Evolutionary conservation across 768 basidiomycete species (phyloP), one percentile per base, ranked within the genome.

Genomic region (Lentinula aciculospora): DNA sequence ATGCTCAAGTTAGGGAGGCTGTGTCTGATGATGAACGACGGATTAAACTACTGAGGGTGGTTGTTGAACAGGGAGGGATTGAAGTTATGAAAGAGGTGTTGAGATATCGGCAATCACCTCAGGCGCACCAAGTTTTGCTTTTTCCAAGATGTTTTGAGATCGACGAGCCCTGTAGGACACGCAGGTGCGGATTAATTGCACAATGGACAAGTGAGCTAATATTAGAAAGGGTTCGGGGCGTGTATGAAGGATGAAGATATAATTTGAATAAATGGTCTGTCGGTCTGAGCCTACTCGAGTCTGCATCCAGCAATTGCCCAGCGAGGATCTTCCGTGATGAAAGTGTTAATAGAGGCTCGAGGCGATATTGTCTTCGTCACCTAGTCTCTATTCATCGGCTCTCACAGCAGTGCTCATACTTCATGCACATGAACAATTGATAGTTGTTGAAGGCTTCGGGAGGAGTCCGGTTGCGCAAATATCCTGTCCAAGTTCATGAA

Each of bases 61-160:
- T 90, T 12, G 69, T 84, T 0, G 69, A 65, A 15, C 83, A 82
- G 63, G 85, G 84, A 0, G 69, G 70, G 13, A 63, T 63, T 39
- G 74, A 77, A 4, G 67, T 77, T 17, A 74, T 89, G 21, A 69
- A 69, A 61, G 81, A 85, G 29, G 72, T 92, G 32, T 71, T 85
- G 56, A 62, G 64, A 45, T 93, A 93, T 70, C 74, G 71, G 28
- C 88, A 88, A 65, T 60, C 28, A 56, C 61, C 27, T 63, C 42
- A 23, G n/a, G 15, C 36, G 5, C 10, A 7, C 27, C 69, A 28
- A 75, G 72, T 76, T 34, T 45, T 80, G 31, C 61, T 80, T 27
- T 79, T 81, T 21, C 86, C 84, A 0, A 54, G 55, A 5, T 88
- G 86, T 63, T 84, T 81, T 12, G 23, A 37, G 12, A 23, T 36